Conservation (phyloP, 2,329 filamentous ascomycete species). For the Cercospora berteroae region DNA sequence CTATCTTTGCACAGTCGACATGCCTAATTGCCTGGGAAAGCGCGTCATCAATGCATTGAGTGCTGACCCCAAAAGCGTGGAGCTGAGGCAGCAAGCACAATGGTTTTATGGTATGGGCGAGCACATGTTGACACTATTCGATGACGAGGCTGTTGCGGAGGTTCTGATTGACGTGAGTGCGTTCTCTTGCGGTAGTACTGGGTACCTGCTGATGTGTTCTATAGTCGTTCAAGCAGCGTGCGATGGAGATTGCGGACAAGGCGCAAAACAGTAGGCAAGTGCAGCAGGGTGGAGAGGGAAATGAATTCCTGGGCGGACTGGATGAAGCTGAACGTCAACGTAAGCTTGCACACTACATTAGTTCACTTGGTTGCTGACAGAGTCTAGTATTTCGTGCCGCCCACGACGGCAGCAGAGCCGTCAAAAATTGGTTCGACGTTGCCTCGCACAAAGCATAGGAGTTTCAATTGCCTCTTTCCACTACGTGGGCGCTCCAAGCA, state of each 20-base stretch:
- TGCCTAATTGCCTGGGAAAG: conserved; percentile 72
- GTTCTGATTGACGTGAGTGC: conserved; percentile 48
- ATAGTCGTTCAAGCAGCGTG: conserved; percentile 75
- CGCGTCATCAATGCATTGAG: conserved; percentile 86
- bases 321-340: conserved; percentile 80
- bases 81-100: conserved; percentile 75
- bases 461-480: background rate
- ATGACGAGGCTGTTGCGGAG: conserved; percentile 77
- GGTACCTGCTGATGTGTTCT: background rate
- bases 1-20: conserved; percentile 74
- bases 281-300: conserved; percentile 36
- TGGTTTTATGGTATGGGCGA: conserved; percentile 87
- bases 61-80: conserved; percentile 81
- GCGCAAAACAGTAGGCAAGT: conserved; percentile 70
- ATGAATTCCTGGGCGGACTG: conserved; percentile 81
- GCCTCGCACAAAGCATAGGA: background rate
- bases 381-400: conserved; percentile 48
- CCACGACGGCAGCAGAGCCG: conserved; percentile 49
- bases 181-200: background rate
- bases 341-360: background rate
- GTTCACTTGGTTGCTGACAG: background rate
- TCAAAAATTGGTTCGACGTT: conserved; percentile 43
- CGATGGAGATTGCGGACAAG: conserved; percentile 80
- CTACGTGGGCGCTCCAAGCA: background rate
- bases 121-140: conserved; percentile 84